Evolutionary conservation across 257 asterid species (phyloP), one percentile per base, ranked within the genome.

Genomic region (Agastache rugosa): DNA sequence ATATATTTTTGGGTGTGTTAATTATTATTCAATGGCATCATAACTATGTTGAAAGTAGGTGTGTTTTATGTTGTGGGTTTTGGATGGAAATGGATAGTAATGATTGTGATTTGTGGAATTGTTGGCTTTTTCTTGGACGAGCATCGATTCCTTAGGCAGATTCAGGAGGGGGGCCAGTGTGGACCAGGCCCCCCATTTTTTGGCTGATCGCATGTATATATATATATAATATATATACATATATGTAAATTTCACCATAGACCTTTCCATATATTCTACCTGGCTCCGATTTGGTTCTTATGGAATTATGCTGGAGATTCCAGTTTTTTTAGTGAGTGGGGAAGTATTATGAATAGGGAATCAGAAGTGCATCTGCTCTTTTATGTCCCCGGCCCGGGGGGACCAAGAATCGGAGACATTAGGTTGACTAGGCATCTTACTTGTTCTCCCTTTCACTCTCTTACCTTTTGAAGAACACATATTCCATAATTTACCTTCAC

Each of bases 301-400:
- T 56, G 27, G 69, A n/a, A 11, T 65, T 48, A 27, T 53, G 34
- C n/a, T 44, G 53, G 71, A 60, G 73, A 22, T 76, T 76, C 20
- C 29, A 75, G 50, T n/a, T 59, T 74, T 71, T 48, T 25, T 50
- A n/a, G 6, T 45, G 42, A 2, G 6, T 12, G 29, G 22, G 10
- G 34, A 17, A 20, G 59, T 22, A 42, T 67, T 74, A 23, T 56
- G 64, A 27, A 42, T 14, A 56, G 20, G 48, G 41, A 59, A 42
- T 50, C 47, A 20, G 50, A 29, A 42, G 55, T 20, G 19, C 22
- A 23, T 71, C 11, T 35, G 75, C 64, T 50, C 66, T 44, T 17
- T 44, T 41, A 23, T 20, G 62, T 5, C 17, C 17, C 4, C 45
- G 41, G 53, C 6, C 51, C 15, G 1, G 5, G 59, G 58, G 63